Percentiles rank a stretch among this genome's conserved stretches.
These are phyloP conservation scores for Suhomyces terraborum DNA, from an alignment of 1,139 yeast species.

Conservation along the genomic window DNA sequence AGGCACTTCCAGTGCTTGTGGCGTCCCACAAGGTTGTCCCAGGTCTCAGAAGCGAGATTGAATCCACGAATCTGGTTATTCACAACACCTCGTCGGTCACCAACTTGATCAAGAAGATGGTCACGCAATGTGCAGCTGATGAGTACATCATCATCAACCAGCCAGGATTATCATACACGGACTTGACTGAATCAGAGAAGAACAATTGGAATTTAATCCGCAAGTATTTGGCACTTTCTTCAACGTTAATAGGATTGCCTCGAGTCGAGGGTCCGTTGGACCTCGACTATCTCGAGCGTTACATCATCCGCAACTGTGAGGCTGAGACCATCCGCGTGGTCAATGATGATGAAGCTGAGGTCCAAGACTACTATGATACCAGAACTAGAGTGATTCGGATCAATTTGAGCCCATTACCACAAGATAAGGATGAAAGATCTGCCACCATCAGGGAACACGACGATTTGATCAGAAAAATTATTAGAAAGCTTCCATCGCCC, in stretches of 20 bases:
- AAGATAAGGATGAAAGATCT: constrained; percentile 26
- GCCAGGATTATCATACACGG: constrained; percentile 67
- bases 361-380: constrained; percentile 54
- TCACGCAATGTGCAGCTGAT: constrained; percentile 68
- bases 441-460: constrained; percentile 46
- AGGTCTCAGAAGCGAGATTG: constrained; percentile 33
- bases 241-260: constrained; percentile 66
- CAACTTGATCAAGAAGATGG: constrained; percentile 47
- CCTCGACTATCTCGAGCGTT: constrained; percentile 46
- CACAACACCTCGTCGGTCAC: constrained; percentile 36
- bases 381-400: constrained; percentile 60
- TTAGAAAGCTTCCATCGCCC: constrained; percentile 71
- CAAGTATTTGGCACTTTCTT: constrained; percentile 56
- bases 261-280: constrained; percentile 50
- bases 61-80: constrained; percentile 21
- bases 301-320: constrained; percentile 48
- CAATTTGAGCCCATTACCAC: constrained; percentile 53
- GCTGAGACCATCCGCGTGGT: constrained; percentile 44
- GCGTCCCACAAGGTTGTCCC: constrained; percentile 49
- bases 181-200: constrained; percentile 45
- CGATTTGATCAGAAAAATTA: constrained; percentile 48
- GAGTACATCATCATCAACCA: constrained; percentile 67
- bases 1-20: constrained; percentile 39
- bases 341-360: constrained; percentile 46
- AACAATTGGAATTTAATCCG: constrained; percentile 56